Evolutionary conservation across 257 asterid species (phyloP).

Genomic region (Nicotiana otophora): DNA sequence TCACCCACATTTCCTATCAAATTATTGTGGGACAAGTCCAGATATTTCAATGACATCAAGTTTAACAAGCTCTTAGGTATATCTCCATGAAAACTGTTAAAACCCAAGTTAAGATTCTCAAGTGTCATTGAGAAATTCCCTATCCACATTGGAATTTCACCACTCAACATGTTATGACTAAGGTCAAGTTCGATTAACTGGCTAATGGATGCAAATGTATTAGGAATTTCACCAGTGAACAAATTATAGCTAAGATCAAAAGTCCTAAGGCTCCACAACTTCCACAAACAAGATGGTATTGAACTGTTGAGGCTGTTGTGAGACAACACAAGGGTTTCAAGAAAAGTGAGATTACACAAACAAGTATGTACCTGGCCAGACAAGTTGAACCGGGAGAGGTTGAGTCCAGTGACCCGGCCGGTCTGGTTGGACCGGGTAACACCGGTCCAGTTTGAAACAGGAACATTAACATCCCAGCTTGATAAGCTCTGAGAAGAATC

Average conservation of each 20-base stretch:
- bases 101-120: constrained; percentile 47
- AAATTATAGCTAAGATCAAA: constrained; percentile 70
- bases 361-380: constrained; percentile 56
- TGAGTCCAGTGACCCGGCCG: constrained; percentile 57
- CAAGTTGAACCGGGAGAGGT: constrained; percentile 60
- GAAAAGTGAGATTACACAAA: constrained; percentile 61
- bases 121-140: constrained; percentile 56
- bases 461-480: constrained; percentile 40
- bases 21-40: constrained; percentile 72
- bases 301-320: constrained; percentile 48
- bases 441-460: constrained; percentile 40
- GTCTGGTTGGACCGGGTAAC: constrained; percentile 49
- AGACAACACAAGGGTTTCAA: constrained; percentile 56
- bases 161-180: constrained; percentile 49
- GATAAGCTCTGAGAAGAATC: constrained; percentile 42
- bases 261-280: constrained; percentile 30
- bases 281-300: constrained; percentile 55
- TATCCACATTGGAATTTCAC: constrained; percentile 57
- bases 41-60: constrained; percentile 31
- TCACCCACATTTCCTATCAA: constrained; percentile 50
- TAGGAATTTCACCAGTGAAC: constrained; percentile 38
- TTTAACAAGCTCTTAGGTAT: constrained; percentile 50
- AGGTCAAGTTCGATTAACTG: constrained; percentile 46
- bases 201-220: constrained; percentile 22
- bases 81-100: constrained; percentile 50